phyloP scores from a whole-genome alignment of 2,329 filamentous ascomycete genomes.

The Shiraia bambusicola region DNA sequence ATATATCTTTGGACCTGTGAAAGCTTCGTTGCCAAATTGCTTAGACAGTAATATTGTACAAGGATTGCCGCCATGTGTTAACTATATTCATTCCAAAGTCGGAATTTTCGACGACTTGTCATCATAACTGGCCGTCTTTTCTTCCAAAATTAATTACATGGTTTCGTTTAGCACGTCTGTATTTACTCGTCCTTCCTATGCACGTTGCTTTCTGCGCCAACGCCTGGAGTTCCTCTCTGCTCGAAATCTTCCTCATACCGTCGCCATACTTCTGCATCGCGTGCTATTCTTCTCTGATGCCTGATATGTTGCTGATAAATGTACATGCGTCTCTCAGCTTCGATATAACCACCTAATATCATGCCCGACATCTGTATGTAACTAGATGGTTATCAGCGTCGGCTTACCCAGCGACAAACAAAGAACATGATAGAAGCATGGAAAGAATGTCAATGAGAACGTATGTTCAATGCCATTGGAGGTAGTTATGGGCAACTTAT shows the following conservation, averaged over 20 bases:
- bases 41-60: no score
- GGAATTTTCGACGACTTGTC: no score
- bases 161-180: no score
- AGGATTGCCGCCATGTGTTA: no score
- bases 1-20: no score
- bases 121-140: no score
- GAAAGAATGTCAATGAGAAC: not conserved
- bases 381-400: conserved; percentile 47
- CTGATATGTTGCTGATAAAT: conserved; percentile 67
- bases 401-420: not conserved
- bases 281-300: conserved; percentile 62
- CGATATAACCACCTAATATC: conserved; percentile 75
- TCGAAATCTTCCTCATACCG: conserved; percentile 64
- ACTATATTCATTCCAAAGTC: no score
- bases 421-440: not conserved
- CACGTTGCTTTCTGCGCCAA: conserved; percentile 38
- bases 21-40: no score
- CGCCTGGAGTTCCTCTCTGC: conserved; percentile 43
- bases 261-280: conserved; percentile 69
- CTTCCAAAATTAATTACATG: no score
- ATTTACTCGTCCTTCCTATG: conserved; percentile 8
- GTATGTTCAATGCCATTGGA: not conserved
- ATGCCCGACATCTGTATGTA: conserved; percentile 85
- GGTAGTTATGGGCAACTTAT: not conserved
- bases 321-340: conserved; percentile 69